Evolutionary conservation across 441 rosid species (phyloP).

Genomic region (Hura crepitans): DNA sequence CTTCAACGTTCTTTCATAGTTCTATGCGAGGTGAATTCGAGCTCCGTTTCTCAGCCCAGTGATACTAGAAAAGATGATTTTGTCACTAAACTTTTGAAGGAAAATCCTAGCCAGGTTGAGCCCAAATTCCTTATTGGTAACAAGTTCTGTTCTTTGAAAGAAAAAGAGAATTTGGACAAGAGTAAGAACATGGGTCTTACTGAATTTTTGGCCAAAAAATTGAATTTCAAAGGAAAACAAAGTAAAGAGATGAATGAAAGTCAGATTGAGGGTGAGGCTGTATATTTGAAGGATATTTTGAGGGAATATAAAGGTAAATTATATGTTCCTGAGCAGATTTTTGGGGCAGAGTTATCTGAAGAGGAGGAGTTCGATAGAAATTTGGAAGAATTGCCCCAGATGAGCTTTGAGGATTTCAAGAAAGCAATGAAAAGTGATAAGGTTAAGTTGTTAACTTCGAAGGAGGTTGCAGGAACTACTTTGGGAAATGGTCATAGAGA

Average conservation of each 20-base stretch:
- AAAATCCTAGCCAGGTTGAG: slow-evolving; percentile 88
- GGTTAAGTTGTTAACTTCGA: slow-evolving; percentile 68
- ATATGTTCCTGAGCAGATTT: slow-evolving; percentile 86
- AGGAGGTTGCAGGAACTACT: slow-evolving; percentile 40
- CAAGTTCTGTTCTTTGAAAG: slow-evolving; percentile 56
- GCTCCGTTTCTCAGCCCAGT: slow-evolving; percentile 29
- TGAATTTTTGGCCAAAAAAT: slow-evolving; percentile 41
- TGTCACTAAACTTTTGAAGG: slow-evolving; percentile 67
- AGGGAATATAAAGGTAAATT: slow-evolving; percentile 82
- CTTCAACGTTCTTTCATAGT: slow-evolving; percentile 49
- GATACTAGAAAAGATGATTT: slow-evolving; percentile 55
- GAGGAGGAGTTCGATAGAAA: slow-evolving; percentile 67
- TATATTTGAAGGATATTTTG: slow-evolving; percentile 71
- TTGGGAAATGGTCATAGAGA: slow-evolving; percentile 37
- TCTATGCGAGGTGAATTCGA: slow-evolving; percentile 43
- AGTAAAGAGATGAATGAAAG: slow-evolving; percentile 31
- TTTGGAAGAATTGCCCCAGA: slow-evolving; percentile 59
- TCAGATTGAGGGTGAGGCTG: slow-evolving; percentile 39
- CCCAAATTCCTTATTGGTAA: slow-evolving; percentile 59
- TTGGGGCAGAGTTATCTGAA: slow-evolving; percentile 62
- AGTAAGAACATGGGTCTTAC: slow-evolving; percentile 37
- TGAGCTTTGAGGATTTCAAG: slow-evolving; percentile 68
- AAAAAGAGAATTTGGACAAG: slow-evolving; percentile 47
- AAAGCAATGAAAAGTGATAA: slow-evolving; percentile 62
- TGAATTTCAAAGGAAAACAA: slow-evolving; percentile 37